A percentile compares a stretch with the other conserved stretches of the same genome.
Conservation (phyloP, 768 basidiomycete genomes). For the Strobilomyces confusus region DNA sequence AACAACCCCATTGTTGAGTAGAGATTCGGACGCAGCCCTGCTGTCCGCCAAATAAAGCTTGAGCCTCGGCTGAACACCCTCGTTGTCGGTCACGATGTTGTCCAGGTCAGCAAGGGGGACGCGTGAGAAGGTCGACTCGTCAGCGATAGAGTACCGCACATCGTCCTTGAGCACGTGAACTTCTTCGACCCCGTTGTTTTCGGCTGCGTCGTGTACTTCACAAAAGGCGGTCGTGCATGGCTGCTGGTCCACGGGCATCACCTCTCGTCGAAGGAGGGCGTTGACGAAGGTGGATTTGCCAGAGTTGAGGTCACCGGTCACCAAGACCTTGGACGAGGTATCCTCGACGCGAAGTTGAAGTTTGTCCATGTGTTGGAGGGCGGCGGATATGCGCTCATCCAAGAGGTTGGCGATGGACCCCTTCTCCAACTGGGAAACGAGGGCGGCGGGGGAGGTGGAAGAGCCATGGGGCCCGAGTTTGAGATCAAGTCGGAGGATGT, state of each 20-base stretch:
- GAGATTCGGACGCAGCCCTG: constrained; percentile 72
- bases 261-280: constrained; percentile 81
- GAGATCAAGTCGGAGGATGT: constrained; percentile 88
- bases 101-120: constrained; percentile 69
- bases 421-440: constrained; percentile 92
- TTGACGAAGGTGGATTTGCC: constrained; percentile 99
- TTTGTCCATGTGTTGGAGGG: constrained; percentile 76
- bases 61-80: constrained; percentile 61
- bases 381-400: constrained; percentile 74
- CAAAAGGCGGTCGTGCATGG: constrained; percentile 97
- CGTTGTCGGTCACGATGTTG: constrained; percentile 59
- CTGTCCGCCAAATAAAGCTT: constrained; percentile 88
- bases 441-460: constrained; percentile 54
- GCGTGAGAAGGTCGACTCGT: constrained; percentile 75
- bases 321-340: constrained; percentile 91
- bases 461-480: constrained; percentile 78
- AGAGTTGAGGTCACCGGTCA: constrained; percentile 97
- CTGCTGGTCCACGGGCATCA: constrained; percentile 98
- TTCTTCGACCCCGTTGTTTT: constrained; percentile 78
- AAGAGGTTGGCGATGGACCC: constrained; percentile 88
- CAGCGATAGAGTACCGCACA: constrained; percentile 58
- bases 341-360: constrained; percentile 86
- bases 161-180: constrained; percentile 77
- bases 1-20: constrained; percentile 92
- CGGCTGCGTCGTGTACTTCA: constrained; percentile 89